Conservation (phyloP, 2,329 filamentous ascomycete species). For the Penicillium concentricum region DNA sequence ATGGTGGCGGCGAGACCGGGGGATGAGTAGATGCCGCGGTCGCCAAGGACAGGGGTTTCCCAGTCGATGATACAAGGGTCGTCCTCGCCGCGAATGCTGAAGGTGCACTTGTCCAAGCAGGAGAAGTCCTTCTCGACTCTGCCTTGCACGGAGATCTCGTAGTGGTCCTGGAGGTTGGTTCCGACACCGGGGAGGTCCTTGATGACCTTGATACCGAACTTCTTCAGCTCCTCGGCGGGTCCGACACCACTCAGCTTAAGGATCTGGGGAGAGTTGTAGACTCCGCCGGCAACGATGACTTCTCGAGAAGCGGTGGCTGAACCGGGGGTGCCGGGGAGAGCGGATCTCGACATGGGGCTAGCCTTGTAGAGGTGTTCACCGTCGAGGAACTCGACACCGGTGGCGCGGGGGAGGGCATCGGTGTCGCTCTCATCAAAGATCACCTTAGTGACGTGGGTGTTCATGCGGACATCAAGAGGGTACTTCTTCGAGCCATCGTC, state of each 20-base stretch:
- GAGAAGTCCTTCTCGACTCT: conserved; percentile 44
- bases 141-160: conserved; percentile 27
- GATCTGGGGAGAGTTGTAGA: conserved; percentile 64
- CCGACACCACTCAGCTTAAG: conserved; percentile 65
- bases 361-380: conserved; percentile 50
- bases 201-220: conserved; percentile 54
- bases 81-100: conserved; percentile 11
- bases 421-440: conserved; percentile 39
- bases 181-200: conserved; percentile 63
- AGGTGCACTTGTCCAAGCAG: conserved; percentile 36
- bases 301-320: conserved; percentile 45
- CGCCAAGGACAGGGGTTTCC: conserved; percentile 37
- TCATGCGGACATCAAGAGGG: conserved; percentile 55
- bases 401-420: conserved; percentile 42
- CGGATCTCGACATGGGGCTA: conserved; percentile 36
- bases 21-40: conserved; percentile 47
- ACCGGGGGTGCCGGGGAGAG: conserved; percentile 36
- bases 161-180: conserved; percentile 62
- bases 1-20: conserved; percentile 56
- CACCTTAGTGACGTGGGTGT: conserved; percentile 49
- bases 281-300: conserved; percentile 52
- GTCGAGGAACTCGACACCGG: conserved; percentile 51
- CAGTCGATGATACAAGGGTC: conserved; percentile 49
- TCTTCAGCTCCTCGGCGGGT: conserved; percentile 52
- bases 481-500: conserved; percentile 43